phyloP scores from a whole-genome alignment of 2,329 filamentous ascomycete species.

The Aspergillus sp. region DNA sequence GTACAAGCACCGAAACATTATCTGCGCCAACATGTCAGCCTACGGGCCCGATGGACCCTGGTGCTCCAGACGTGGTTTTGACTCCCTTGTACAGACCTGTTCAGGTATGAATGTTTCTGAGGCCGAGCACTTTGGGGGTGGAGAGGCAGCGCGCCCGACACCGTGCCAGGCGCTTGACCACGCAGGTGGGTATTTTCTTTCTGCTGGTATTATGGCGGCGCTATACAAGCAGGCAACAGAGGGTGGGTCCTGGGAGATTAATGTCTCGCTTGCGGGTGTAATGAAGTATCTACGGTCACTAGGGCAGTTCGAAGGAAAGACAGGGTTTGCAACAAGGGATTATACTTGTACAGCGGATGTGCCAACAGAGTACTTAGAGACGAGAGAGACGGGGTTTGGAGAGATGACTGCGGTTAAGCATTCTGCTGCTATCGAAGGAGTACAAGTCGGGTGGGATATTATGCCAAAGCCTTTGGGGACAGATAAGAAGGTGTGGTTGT shows the following conservation, averaged over 20 bases:
- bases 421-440: no score
- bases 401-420: no score
- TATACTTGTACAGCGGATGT: no score
- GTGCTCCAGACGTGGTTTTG: constrained; percentile 51
- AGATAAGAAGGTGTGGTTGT: no score
- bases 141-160: constrained; percentile 42
- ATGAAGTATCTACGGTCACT: constrained; percentile 48
- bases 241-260: constrained; percentile 53
- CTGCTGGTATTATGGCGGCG: constrained; percentile 53
- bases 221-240: constrained; percentile 48
- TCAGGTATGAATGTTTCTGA: constrained; percentile 58
- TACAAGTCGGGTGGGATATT: no score
- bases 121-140: constrained; percentile 45
- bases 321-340: no score
- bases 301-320: no score
- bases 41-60: constrained; percentile 53
- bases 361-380: no score
- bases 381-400: no score
- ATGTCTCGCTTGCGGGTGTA: constrained; percentile 56
- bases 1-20: constrained; percentile 39
- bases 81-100: constrained; percentile 57
- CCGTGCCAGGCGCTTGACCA: constrained; percentile 61
- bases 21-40: constrained; percentile 55
- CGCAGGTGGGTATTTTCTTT: constrained; percentile 55
- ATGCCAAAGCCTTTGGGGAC: no score